Base-by-base conservation (phyloP, 441 rosid genomes). In the Populus hybrid region DNA sequence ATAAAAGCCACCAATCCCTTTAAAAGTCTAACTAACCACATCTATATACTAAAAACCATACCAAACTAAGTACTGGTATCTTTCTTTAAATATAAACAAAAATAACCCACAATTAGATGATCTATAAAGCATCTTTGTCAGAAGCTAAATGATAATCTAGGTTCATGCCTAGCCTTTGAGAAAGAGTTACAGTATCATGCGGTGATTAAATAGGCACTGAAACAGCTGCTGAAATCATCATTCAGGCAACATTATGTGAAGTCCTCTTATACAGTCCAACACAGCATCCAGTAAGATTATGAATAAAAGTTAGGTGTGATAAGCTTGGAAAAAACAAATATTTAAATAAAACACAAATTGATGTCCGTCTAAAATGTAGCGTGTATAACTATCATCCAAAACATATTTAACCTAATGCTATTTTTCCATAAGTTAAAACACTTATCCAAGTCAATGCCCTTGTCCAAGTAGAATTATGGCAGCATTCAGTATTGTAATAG, bases 101-200 rank as follows among this genome's bases (percentile, higher is more conserved):
- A 24, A 34, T 57, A 53, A 57, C 65, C 24, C 30, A 36, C 16
- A 75, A 5, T 10, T 61, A 75, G 66, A 65, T 65, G 77, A 74
- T 57, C 36, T 12, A 57, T 42, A 66, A 40, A 75, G 70, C 38
- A 36, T 26, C 18, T 5, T 7, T 24, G 8, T 38, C 70, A 21
- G 26, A 64, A 23, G 38, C 65, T 66, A 66, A 26, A 66, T 61
- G 63, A 40, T 38, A 23, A 10, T 26, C 63, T 18, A 65, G 12
- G 50, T n/a, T 57, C 12, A 59, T 32, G n/a, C 34, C 28, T 30
- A 14, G 2, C 7, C n/a, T 50, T 50, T 50, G 59, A 50, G 59
- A 50, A 50, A 50, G n/a, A 40, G 14, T 40, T 40, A 0, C 59
- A 50, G 2, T 5, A 50, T 50, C 59, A 50, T 50, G 59, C 20